Conservation (phyloP, 2,329 filamentous ascomycete species). For the Nigrograna mackinnonii region DNA sequence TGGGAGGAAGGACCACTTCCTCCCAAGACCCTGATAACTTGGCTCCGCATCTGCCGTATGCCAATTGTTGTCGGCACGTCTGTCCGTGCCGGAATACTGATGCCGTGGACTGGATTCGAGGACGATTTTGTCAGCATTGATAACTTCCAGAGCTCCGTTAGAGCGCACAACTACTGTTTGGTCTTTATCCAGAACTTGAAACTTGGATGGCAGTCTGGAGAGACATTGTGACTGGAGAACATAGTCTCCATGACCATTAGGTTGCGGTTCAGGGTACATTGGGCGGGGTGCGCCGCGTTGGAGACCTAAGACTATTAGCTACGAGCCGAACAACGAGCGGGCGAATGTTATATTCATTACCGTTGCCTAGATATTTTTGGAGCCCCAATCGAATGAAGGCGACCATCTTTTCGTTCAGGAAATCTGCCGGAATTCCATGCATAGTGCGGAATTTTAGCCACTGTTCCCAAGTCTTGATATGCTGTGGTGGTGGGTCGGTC, state of each 20-base stretch:
- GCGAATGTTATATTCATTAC: background rate
- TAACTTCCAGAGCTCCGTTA: constrained; percentile 17
- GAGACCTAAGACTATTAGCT: background rate
- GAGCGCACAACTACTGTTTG: constrained; percentile 22
- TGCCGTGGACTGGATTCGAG: constrained; percentile 9
- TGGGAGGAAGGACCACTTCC: constrained; percentile 30
- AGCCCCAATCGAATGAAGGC: constrained; percentile 21
- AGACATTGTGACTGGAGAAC: constrained; percentile 14
- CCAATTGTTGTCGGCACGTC: constrained; percentile 4
- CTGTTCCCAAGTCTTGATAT: constrained; percentile 23
- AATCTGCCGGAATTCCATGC: constrained; percentile 24
- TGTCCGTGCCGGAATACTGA: constrained; percentile 8
- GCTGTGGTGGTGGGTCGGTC: constrained; percentile 16
- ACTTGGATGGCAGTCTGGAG: constrained; percentile 19
- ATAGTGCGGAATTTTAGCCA: constrained; percentile 26
- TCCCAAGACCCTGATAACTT: constrained; percentile 11
- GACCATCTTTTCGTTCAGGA: constrained; percentile 24
- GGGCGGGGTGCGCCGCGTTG: constrained; percentile 19
- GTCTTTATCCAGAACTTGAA: constrained; percentile 7
- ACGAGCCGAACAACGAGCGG: background rate
- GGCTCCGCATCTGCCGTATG: constrained; percentile 3
- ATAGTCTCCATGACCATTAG: constrained; percentile 12
- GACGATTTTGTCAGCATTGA: constrained; percentile 4
- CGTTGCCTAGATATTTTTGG: too few species aligned
- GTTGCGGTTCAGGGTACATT: constrained; percentile 29